Percentiles rank a stretch among this genome's conserved stretches.
These are phyloP conservation scores for Ceriops decandra DNA, from an alignment of 345 rosid species.

Conservation along the genomic window DNA sequence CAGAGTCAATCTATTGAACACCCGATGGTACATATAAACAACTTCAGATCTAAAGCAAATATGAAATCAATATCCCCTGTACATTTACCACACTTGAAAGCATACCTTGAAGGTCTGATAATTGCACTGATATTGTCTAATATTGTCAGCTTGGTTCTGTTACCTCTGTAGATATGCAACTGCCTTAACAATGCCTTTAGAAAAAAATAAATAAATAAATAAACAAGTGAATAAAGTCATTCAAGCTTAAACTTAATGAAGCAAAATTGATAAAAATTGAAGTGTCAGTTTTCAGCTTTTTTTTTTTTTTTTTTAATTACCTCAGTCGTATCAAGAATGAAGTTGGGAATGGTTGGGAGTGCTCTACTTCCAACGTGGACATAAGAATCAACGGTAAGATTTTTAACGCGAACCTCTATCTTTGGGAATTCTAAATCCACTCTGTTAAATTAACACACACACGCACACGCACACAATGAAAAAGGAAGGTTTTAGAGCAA, in stretches of 20 bases:
- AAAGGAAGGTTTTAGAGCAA: not conserved
- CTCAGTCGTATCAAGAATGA: constrained; percentile 83
- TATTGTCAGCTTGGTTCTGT: constrained; percentile 76
- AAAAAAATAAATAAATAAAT: not conserved
- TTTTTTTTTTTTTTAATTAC: constrained; percentile 25
- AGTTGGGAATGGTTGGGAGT: constrained; percentile 91
- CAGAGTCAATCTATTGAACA: constrained; percentile 60
- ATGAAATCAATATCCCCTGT: not conserved
- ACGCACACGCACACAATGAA: no score
- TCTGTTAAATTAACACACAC: constrained; percentile 29
- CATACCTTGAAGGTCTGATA: constrained; percentile 88
- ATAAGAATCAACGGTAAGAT: constrained; percentile 69
- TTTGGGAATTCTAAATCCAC: constrained; percentile 88
- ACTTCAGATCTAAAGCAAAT: constrained; percentile 4
- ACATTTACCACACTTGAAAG: not conserved
- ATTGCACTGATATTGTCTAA: constrained; percentile 72
- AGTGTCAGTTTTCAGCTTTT: no score
- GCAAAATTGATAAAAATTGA: no score
- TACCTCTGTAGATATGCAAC: constrained; percentile 46
- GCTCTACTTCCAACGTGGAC: constrained; percentile 96
- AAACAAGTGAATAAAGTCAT: not conserved
- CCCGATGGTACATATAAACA: constrained; percentile 6
- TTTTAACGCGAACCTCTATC: constrained; percentile 83
- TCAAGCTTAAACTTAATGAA: not conserved
- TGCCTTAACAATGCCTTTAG: constrained; percentile 67